These are phyloP conservation scores for Leccinum longicurvipes DNA, from an alignment of 768 basidiomycete genomes.

Conservation along the genomic window DNA sequence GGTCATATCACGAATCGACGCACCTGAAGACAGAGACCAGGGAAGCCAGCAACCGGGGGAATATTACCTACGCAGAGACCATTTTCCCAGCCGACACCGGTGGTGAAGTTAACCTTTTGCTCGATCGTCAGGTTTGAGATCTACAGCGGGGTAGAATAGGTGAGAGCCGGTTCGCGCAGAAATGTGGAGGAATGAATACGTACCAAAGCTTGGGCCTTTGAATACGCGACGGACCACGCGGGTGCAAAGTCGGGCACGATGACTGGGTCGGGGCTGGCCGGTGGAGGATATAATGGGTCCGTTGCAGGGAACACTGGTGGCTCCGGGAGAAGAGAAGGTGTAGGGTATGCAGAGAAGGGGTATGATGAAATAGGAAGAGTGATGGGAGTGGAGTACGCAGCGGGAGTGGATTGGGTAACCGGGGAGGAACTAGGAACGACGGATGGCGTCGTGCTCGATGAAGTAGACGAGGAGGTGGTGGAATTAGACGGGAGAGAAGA, in stretches of 20 bases:
- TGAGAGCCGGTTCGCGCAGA: not conserved
- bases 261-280: conserved; percentile 38
- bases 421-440: too few relatives aligned
- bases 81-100: conserved; percentile 49
- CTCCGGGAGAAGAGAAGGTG: conserved; percentile 53
- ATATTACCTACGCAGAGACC: conserved; percentile 75
- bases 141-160: conserved; percentile 21
- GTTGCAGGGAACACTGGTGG: conserved; percentile 51
- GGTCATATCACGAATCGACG: conserved; percentile 3
- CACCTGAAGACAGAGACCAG: conserved; percentile 71
- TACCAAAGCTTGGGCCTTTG: conserved; percentile 56
- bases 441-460: not conserved
- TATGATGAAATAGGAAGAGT: conserved; percentile 40
- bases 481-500: not conserved
- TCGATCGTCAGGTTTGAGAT: conserved; percentile 51
- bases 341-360: conserved; percentile 58
- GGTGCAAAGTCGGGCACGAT: conserved; percentile 45
- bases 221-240: conserved; percentile 58
- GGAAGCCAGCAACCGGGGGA: conserved; percentile 49
- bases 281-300: conserved; percentile 56
- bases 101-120: conserved; percentile 62
- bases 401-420: too few relatives aligned
- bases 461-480: not conserved
- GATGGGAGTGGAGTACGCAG: not conserved
- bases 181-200: conserved; percentile 11